Evolutionary conservation across 805 yeast genomes (phyloP).

Genomic region (Sungouiella thailandica): DNA sequence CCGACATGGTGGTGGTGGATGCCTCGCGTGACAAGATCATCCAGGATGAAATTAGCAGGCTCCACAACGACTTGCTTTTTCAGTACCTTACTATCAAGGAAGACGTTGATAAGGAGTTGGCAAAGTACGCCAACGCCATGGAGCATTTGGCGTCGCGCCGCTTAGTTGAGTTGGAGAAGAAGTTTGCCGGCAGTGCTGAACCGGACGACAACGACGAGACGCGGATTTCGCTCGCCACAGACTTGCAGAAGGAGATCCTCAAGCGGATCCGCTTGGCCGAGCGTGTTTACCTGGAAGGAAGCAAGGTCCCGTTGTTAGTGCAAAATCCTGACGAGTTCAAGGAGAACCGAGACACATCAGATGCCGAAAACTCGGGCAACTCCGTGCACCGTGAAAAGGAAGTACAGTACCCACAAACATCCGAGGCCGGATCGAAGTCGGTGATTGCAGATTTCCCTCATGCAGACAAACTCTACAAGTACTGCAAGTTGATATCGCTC

Average conservation of each 20-base stretch:
- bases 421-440: constrained; percentile 5
- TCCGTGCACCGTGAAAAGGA: not conserved
- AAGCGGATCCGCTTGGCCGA: constrained; percentile 15
- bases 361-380: constrained; percentile 8
- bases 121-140: constrained; percentile 7
- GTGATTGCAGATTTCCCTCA: constrained; percentile 22
- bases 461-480: constrained; percentile 33
- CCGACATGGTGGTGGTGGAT: constrained; percentile 15
- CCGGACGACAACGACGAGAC: not conserved
- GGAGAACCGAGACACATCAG: constrained; percentile 9
- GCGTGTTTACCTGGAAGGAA: constrained; percentile 16
- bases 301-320: constrained; percentile 17
- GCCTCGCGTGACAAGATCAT: constrained; percentile 27
- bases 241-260: constrained; percentile 25
- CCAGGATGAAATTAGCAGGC: constrained; percentile 37
- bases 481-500: constrained; percentile 35
- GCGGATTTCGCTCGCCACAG: constrained; percentile 15
- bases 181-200: not conserved
- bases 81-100: constrained; percentile 30
- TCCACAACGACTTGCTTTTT: constrained; percentile 35
- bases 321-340: constrained; percentile 14
- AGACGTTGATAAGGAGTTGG: constrained; percentile 18
- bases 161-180: constrained; percentile 2
- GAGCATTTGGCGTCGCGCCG: constrained; percentile 10
- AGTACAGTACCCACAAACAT: not conserved